Evolutionary conservation across 2,329 filamentous ascomycete species (phyloP).

Genomic region (Cadophora malorum): DNA sequence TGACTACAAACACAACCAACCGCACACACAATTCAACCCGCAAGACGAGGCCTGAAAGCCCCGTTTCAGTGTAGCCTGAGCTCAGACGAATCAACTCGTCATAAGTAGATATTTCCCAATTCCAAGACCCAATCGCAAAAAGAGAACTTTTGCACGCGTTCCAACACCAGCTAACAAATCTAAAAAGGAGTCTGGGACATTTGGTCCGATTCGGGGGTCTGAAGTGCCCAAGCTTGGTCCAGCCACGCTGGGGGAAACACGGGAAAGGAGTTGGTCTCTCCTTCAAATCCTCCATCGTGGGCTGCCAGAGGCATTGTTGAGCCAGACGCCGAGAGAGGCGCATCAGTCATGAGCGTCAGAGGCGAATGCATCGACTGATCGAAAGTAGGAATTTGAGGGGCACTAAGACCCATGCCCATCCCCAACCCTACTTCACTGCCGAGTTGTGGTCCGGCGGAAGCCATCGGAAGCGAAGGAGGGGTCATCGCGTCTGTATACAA

Average conservation of each 20-base stretch:
- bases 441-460: background rate
- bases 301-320: constrained; percentile 15
- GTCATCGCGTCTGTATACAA: background rate
- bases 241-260: constrained; percentile 14
- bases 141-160: background rate
- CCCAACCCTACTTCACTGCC: constrained; percentile 1
- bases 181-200: constrained; percentile 3
- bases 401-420: background rate
- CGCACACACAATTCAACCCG: no score
- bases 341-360: background rate
- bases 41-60: no score
- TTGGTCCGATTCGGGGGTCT: background rate
- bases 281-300: background rate
- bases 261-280: constrained; percentile 4
- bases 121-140: background rate
- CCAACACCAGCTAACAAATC: background rate
- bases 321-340: background rate
- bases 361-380: background rate
- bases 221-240: constrained; percentile 14
- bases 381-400: background rate
- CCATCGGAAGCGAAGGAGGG: background rate
- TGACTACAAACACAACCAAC: no score
- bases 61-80: no score
- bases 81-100: no score
- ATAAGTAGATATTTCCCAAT: no score